Conservation (phyloP, 2,329 filamentous ascomycete genomes). For the Pyricularia pennisetigena region DNA sequence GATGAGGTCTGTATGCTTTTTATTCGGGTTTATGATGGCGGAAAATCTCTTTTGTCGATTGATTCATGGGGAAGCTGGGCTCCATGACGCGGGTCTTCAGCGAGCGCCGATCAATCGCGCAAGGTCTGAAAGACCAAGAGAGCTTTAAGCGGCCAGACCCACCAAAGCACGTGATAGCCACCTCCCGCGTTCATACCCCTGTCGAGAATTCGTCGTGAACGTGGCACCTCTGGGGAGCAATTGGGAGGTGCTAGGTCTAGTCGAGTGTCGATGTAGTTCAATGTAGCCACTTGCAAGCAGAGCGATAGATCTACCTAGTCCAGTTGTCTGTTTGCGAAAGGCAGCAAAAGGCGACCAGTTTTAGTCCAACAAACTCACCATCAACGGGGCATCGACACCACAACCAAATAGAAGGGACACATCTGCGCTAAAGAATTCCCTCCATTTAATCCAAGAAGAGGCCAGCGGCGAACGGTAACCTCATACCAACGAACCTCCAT, state of each 20-base stretch:
- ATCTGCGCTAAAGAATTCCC: background rate
- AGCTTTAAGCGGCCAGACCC: background rate
- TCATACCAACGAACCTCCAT: background rate
- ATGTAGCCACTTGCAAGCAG: background rate
- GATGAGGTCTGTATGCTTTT: background rate
- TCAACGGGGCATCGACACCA: background rate
- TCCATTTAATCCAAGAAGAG: background rate
- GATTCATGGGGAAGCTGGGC: background rate
- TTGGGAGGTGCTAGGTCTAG: background rate
- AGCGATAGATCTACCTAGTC: background rate
- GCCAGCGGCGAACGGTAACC: background rate
- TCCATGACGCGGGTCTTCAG: background rate
- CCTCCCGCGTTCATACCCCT: background rate
- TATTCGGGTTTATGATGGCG: background rate
- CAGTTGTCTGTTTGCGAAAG: background rate
- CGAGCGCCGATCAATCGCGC: background rate
- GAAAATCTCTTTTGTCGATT: background rate
- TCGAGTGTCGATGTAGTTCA: background rate
- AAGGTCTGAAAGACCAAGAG: background rate
- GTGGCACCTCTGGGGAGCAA: constrained; percentile 36
- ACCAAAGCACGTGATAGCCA: background rate
- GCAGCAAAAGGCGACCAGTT: background rate
- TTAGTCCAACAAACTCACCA: background rate
- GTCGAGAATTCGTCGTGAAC: constrained; percentile 24
- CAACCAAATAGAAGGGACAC: background rate